Conservation (phyloP, 768 basidiomycete genomes). For the Epithele typhae region DNA sequence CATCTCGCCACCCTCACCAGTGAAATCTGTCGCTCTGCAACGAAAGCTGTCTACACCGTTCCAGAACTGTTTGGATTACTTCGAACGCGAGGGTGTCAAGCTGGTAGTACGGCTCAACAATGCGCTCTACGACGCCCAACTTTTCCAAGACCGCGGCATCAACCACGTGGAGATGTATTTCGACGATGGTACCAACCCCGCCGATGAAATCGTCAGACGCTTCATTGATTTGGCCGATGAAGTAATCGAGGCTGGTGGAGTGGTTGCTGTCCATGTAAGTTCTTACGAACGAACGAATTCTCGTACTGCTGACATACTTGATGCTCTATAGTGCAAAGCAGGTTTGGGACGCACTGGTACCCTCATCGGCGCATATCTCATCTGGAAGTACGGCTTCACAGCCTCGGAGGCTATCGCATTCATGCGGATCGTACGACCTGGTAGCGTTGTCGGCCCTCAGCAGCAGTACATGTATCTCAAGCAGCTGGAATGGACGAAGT, state of each 20-base stretch:
- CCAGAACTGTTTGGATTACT: conserved; percentile 89
- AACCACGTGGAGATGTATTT: conserved; percentile 93
- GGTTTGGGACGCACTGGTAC: conserved; percentile 96
- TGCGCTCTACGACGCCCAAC: conserved; percentile 77
- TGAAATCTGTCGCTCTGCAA: conserved; percentile 50
- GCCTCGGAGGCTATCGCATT: conserved; percentile 95
- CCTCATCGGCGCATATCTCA: conserved; percentile 94
- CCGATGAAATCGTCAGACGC: conserved; percentile 88
- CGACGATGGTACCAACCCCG: conserved; percentile 97
- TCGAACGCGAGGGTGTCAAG: conserved; percentile 81
- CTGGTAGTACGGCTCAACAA: conserved; percentile 94
- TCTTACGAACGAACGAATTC: conserved; percentile 1
- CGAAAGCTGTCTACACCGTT: conserved; percentile 78
- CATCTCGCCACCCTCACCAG: conserved; percentile 17
- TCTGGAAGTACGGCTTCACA: conserved; percentile 98
- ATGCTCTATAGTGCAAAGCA: conserved; percentile 75
- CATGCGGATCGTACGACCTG: conserved; percentile 96
- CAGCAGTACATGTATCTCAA: conserved; percentile 95
- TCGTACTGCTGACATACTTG: conserved; percentile 5
- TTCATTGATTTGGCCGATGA: conserved; percentile 87
- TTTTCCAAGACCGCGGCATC: conserved; percentile 82
- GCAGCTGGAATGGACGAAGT: conserved; percentile 90
- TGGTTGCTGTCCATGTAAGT: conserved; percentile 84
- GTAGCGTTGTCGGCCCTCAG: conserved; percentile 87
- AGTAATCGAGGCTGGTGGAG: conserved; percentile 72